Evolutionary conservation across 2,329 filamentous ascomycete genomes (phyloP), one percentile per base, ranked within the genome.

Genomic region (Xylariales sp.): DNA sequence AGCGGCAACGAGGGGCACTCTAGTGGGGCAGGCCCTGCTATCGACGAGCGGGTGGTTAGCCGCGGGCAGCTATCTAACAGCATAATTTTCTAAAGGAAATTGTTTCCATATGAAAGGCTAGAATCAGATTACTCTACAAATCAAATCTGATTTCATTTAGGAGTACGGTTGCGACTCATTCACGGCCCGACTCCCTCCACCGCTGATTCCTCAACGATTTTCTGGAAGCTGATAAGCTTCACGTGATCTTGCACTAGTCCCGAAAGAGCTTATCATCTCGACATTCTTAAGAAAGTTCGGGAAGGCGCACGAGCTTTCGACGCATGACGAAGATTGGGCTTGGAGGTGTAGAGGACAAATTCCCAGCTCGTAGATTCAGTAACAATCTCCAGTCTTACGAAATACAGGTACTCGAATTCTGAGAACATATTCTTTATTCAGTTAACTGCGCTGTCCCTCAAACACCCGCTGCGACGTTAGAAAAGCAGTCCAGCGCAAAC

Each of bases 1-100:
- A 85, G 76, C 31, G 84, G 81, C 50, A 84, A 85, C 9, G 82
- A n/a, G 67, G 74, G 56, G 78, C 85, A 50, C 69, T 19, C 74
- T 61, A 42, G 78, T 73, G 31, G 84, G 70, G 57, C 84, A 84
- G 52, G 69, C 80, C 58, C 37, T 38, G 37, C 34, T 37, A 46
- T 42, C 41, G 32, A 39, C n/a, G 16, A 24, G 14, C 38, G 7
- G 18, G 15, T 27, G 11, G 35, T 27, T 21, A 33, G 32, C 14
- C 32, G 41, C 42, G 42, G 42, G 42, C 42, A 44, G 42, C 42
- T 44, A 34, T 34, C 32, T 20, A 19, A 8, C 32, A 5, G 6
- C 15, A 19, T 10, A 34, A 34, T 34, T 14, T 16, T 9, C 29
- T 27, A 8, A n/a, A 27, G 24, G n/a, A n/a, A n/a, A n/a, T n/a